phyloP scores from a whole-genome alignment of 345 rosid species.

The Microcos paniculata region DNA sequence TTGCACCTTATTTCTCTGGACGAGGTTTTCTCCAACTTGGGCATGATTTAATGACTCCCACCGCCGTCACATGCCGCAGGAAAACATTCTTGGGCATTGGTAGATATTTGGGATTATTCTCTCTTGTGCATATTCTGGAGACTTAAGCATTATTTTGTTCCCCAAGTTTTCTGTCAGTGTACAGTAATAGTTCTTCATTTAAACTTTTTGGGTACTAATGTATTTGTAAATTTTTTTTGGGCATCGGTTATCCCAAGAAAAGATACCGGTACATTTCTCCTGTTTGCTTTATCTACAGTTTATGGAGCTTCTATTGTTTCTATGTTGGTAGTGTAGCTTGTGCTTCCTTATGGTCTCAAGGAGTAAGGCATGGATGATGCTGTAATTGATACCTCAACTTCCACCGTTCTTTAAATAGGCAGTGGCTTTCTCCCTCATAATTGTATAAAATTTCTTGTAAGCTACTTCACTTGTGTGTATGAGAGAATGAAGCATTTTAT shows the following conservation, averaged over 20 bases:
- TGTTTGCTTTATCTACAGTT: background rate
- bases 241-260: background rate
- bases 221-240: background rate
- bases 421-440: background rate
- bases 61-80: slow-evolving; percentile 20
- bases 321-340: background rate
- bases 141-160: background rate
- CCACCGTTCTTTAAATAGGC: slow-evolving; percentile 12
- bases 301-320: background rate
- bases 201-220: background rate
- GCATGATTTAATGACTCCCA: background rate
- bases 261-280: background rate
- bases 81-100: slow-evolving; percentile 28
- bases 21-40: background rate
- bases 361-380: slow-evolving; percentile 24
- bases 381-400: slow-evolving; percentile 11
- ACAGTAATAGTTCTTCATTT: background rate
- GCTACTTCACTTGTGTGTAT: background rate
- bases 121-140: background rate
- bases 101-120: background rate
- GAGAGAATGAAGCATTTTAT: background rate
- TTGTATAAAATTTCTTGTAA: background rate
- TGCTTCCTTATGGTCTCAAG: slow-evolving; percentile 24
- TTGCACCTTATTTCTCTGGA: background rate
- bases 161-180: background rate